These are phyloP conservation scores for Metarhizium anisopliae DNA, from an alignment of 2,329 filamentous ascomycete genomes.

Conservation along the genomic window DNA sequence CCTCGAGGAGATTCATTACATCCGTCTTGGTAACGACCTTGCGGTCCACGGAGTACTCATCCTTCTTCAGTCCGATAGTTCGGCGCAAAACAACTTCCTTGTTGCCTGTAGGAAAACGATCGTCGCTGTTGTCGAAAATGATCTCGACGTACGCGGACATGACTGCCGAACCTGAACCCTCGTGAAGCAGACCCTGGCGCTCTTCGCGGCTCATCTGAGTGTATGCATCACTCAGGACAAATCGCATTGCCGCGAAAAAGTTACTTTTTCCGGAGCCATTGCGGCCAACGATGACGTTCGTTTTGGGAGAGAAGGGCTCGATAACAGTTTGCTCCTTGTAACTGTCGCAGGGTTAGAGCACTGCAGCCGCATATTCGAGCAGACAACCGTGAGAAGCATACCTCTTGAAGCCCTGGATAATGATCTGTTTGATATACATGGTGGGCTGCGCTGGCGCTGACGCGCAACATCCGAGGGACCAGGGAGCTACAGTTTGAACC, in stretches of 20 bases:
- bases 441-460: slow-evolving; percentile 29
- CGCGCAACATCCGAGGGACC: slow-evolving; percentile 26
- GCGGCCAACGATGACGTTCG: slow-evolving; percentile 96
- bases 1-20: slow-evolving; percentile 91
- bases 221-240: slow-evolving; percentile 96
- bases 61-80: slow-evolving; percentile 95
- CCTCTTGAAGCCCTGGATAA: slow-evolving; percentile 99
- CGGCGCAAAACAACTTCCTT: slow-evolving; percentile 84
- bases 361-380: background rate
- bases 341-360: slow-evolving; percentile 38
- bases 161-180: slow-evolving; percentile 93
- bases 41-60: slow-evolving; percentile 94
- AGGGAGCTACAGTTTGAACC: slow-evolving; percentile 14
- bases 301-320: slow-evolving; percentile 93
- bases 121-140: slow-evolving; percentile 96
- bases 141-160: slow-evolving; percentile 99
- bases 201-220: slow-evolving; percentile 93
- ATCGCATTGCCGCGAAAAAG: slow-evolving; percentile 98
- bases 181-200: slow-evolving; percentile 90
- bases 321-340: slow-evolving; percentile 99
- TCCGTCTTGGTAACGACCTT: slow-evolving; percentile 94
- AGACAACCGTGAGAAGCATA: slow-evolving; percentile 28
- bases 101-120: slow-evolving; percentile 87
- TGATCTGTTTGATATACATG: slow-evolving; percentile 99
- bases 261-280: slow-evolving; percentile 99